Percentiles rank a stretch among this genome's conserved stretches.
Conservation (phyloP, 352 stramenopile genomes). For the Phytophthora litchii region DNA sequence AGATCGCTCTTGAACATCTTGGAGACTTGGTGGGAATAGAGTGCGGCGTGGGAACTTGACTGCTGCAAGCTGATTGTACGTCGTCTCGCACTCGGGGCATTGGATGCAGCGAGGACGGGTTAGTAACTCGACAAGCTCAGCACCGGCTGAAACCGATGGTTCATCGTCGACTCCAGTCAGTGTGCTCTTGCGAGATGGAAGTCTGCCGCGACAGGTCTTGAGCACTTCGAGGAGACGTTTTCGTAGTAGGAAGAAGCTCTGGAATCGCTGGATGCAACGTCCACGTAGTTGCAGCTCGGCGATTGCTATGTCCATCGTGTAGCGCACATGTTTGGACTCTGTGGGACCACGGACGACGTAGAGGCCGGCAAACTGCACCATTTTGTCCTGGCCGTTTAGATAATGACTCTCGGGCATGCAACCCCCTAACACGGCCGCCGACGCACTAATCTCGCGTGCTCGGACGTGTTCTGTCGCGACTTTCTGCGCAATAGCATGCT, state of each 20-base stretch:
- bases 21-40: slow-evolving; percentile 46
- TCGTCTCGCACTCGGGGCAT: slow-evolving; percentile 46
- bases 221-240: slow-evolving; percentile 52
- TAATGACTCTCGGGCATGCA: slow-evolving; percentile 40
- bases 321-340: slow-evolving; percentile 56
- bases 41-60: slow-evolving; percentile 62
- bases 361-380: slow-evolving; percentile 55
- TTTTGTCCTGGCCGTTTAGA: slow-evolving; percentile 40
- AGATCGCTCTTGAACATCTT: slow-evolving; percentile 56
- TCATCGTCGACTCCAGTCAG: slow-evolving; percentile 11
- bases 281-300: slow-evolving; percentile 51
- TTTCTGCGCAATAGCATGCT: slow-evolving; percentile 32
- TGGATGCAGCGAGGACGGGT: slow-evolving; percentile 28
- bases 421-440: slow-evolving; percentile 29
- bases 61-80: slow-evolving; percentile 41
- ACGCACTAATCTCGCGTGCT: slow-evolving; percentile 27
- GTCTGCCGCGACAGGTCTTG: slow-evolving; percentile 46
- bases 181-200: slow-evolving; percentile 22
- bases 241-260: slow-evolving; percentile 57
- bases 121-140: slow-evolving; percentile 35
- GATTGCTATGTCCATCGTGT: slow-evolving; percentile 65
- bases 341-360: slow-evolving; percentile 65
- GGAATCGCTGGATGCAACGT: slow-evolving; percentile 63
- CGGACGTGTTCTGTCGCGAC: slow-evolving; percentile 18
- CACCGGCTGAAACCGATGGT: slow-evolving; percentile 22